Evolutionary conservation across 495 filamentous ascomycete species (phyloP).

Genomic region (Daldinia grandis): DNA sequence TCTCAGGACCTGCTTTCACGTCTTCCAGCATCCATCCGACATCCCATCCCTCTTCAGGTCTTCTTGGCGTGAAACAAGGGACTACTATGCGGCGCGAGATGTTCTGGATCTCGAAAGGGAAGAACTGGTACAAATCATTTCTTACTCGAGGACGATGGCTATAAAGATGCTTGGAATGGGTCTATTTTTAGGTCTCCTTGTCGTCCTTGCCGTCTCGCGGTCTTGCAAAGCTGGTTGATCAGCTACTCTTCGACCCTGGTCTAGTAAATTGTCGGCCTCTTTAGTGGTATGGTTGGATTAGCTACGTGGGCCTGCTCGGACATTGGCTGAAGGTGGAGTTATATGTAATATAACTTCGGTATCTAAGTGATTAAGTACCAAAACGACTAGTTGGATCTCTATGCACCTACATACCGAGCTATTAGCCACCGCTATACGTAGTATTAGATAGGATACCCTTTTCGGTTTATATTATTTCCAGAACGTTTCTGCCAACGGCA

Average conservation of each 20-base stretch:
- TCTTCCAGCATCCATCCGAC: background rate
- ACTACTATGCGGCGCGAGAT: background rate
- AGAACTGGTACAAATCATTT: background rate
- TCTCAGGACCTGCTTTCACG: background rate
- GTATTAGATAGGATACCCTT: background rate
- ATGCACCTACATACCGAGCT: no score
- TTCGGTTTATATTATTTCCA: background rate
- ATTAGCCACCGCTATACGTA: background rate
- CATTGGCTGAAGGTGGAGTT: no score
- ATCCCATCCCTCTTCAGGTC: background rate
- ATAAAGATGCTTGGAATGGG: background rate
- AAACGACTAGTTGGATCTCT: background rate
- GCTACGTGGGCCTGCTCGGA: no score
- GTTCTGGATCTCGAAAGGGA: background rate
- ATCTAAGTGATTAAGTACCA: background rate
- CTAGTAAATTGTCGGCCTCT: no score
- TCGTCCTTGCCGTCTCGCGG: background rate
- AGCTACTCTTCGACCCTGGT: no score
- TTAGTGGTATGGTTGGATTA: no score
- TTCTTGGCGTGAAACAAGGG: background rate
- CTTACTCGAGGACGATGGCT: background rate
- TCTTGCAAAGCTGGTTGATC: background rate
- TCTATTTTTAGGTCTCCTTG: background rate
- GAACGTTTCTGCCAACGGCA: background rate
- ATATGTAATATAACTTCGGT: no score